Evolutionary conservation across 768 basidiomycete species (phyloP).

Genomic region (Boletus patriciae): DNA sequence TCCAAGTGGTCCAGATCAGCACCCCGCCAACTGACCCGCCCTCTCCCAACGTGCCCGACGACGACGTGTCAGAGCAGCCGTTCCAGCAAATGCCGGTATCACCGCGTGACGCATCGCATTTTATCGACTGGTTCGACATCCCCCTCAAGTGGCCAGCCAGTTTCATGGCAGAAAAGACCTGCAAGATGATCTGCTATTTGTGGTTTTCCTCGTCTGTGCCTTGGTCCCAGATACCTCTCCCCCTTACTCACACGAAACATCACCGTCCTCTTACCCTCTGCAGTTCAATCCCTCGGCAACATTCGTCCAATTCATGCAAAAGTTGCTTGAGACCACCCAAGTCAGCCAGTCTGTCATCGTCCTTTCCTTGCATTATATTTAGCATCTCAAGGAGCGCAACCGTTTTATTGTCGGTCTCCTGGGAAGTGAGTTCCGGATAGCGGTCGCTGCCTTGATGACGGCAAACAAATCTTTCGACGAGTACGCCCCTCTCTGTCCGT

Average conservation of each 20-base stretch:
- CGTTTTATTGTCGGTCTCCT: constrained; percentile 66
- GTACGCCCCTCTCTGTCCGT: constrained; percentile 46
- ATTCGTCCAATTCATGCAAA: constrained; percentile 87
- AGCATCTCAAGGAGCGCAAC: constrained; percentile 76
- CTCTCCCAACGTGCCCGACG: constrained; percentile 21
- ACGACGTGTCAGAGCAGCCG: constrained; percentile 17
- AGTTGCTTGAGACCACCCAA: constrained; percentile 91
- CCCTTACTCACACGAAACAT: constrained; percentile 36
- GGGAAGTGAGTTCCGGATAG: constrained; percentile 86
- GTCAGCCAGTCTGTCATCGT: constrained; percentile 93
- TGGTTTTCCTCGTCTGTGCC: constrained; percentile 68
- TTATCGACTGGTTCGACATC: constrained; percentile 72
- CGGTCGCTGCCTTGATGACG: constrained; percentile 91
- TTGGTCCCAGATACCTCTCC: constrained; percentile 41
- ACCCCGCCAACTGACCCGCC: constrained; percentile 21
- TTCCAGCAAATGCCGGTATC: constrained; percentile 18
- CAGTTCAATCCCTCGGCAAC: constrained; percentile 73
- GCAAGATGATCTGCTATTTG: constrained; percentile 93
- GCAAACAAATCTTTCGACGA: constrained; percentile 98
- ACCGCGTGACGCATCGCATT: constrained; percentile 38
- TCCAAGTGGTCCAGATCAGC: constrained; percentile 25
- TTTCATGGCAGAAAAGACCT: constrained; percentile 84
- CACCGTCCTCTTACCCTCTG: constrained; percentile 51
- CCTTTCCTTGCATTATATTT: constrained; percentile 87
- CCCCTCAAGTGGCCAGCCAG: constrained; percentile 63